Conservation (phyloP, 2,329 filamentous ascomycete species). For the Penicillium sp. region DNA sequence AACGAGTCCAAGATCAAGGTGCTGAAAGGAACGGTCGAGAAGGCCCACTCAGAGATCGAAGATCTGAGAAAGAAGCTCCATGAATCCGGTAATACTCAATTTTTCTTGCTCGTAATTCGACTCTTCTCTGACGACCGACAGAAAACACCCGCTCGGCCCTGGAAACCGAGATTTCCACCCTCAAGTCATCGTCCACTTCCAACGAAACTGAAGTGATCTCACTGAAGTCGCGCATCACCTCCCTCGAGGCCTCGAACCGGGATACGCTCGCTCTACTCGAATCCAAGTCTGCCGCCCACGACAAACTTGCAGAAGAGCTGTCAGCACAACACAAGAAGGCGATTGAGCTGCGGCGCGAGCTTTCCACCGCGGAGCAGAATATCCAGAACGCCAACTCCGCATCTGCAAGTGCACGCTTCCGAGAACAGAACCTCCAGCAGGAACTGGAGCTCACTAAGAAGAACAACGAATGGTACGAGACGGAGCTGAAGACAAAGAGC, state of each 20-base stretch:
- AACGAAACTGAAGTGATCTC: conserved; percentile 65
- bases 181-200: conserved; percentile 68
- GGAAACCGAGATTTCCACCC: conserved; percentile 73
- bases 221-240: conserved; percentile 75
- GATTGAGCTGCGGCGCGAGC: conserved; percentile 74
- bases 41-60: conserved; percentile 76
- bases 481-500: conserved; percentile 83
- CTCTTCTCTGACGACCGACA: conserved; percentile 37
- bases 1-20: conserved; percentile 77
- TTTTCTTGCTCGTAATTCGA: not conserved
- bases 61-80: conserved; percentile 75
- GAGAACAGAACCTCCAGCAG: conserved; percentile 83
- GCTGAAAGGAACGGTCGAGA: conserved; percentile 75
- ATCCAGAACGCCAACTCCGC: conserved; percentile 77
- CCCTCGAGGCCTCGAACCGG: conserved; percentile 85
- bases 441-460: conserved; percentile 83
- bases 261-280: conserved; percentile 86
- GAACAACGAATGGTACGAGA: conserved; percentile 90
- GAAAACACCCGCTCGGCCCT: conserved; percentile 71
- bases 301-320: conserved; percentile 79
- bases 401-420: conserved; percentile 77
- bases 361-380: conserved; percentile 74
- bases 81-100: conserved; percentile 62
- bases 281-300: conserved; percentile 80
- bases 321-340: conserved; percentile 85